Conservation (phyloP, 73 alveolate species). For the Paramecium caudatum region DNA sequence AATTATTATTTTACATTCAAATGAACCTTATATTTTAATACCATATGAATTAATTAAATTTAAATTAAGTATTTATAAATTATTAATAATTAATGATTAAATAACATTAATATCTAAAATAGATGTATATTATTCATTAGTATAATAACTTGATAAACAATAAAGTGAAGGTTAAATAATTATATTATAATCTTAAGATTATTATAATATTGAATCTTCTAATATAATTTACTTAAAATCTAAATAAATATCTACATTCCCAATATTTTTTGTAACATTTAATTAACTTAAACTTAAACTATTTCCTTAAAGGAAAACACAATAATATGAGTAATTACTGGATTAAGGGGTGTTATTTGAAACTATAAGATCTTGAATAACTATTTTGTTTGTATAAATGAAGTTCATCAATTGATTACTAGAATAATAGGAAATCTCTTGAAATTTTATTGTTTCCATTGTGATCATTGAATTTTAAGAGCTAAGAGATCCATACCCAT, state of each 20-base stretch:
- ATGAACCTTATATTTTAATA: background rate
- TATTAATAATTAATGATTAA: background rate
- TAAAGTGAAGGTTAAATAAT: background rate
- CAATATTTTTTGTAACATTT: background rate
- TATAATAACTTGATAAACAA: background rate
- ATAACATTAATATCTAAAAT: background rate
- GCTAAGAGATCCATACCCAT: background rate
- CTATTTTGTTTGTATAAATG: background rate
- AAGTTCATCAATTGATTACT: background rate
- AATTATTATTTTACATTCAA: background rate
- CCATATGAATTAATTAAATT: background rate
- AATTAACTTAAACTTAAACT: background rate
- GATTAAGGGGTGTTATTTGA: background rate
- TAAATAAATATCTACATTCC: background rate
- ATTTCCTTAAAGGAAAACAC: background rate
- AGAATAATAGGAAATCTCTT: background rate
- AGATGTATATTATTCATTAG: background rate
- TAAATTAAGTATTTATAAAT: background rate
- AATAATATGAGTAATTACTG: background rate
- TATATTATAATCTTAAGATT: background rate
- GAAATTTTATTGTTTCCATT: background rate
- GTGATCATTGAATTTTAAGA: background rate
- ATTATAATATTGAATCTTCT: background rate
- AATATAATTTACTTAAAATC: background rate
- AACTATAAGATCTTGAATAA: background rate